Percentiles rank a stretch among this genome's conserved stretches.
phyloP scores from a whole-genome alignment of 371 early-diverging fungal species.

The Syncephalastrum sp. region DNA sequence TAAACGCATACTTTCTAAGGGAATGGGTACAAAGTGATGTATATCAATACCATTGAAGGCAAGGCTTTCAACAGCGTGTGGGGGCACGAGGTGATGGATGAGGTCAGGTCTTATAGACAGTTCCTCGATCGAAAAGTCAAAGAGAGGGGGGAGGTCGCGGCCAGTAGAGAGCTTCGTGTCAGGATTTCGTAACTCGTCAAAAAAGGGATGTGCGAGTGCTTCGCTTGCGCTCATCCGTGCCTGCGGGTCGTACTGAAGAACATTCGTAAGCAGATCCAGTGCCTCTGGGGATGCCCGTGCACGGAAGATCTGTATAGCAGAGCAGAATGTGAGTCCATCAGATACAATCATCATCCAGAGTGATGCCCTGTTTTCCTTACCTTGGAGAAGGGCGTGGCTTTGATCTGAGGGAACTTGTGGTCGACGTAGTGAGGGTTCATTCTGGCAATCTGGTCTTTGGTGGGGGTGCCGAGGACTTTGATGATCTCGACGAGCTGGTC shows the following conservation, averaged over 20 bases:
- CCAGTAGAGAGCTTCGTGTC: constrained; percentile 82
- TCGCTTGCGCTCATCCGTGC: constrained; percentile 89
- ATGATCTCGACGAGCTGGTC: constrained; percentile 99
- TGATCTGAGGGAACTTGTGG: constrained; percentile 95
- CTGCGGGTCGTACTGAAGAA: constrained; percentile 95
- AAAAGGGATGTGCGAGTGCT: constrained; percentile 96
- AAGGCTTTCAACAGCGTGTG: constrained; percentile 57
- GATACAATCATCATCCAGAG: neutral
- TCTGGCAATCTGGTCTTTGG: constrained; percentile 87
- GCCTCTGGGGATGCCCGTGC: constrained; percentile 81
- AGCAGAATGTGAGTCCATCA: neutral
- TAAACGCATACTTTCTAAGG: constrained; percentile 24
- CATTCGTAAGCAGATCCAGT: constrained; percentile 82
- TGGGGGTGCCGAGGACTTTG: constrained; percentile 97
- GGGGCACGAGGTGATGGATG: constrained; percentile 60
- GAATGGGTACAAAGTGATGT: constrained; percentile 34
- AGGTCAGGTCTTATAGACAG: constrained; percentile 53
- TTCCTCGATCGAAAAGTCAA: constrained; percentile 83
- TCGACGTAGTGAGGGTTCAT: constrained; percentile 96
- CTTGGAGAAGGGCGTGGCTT: constrained; percentile 85
- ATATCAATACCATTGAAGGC: constrained; percentile 42
- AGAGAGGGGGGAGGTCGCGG: constrained; percentile 83
- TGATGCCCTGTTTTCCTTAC: constrained; percentile 45
- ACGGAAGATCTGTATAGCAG: constrained; percentile 59
- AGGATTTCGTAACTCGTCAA: constrained; percentile 92